Conservation (phyloP, 2,329 filamentous ascomycete species). For the Zymoseptoria ardabiliae region DNA sequence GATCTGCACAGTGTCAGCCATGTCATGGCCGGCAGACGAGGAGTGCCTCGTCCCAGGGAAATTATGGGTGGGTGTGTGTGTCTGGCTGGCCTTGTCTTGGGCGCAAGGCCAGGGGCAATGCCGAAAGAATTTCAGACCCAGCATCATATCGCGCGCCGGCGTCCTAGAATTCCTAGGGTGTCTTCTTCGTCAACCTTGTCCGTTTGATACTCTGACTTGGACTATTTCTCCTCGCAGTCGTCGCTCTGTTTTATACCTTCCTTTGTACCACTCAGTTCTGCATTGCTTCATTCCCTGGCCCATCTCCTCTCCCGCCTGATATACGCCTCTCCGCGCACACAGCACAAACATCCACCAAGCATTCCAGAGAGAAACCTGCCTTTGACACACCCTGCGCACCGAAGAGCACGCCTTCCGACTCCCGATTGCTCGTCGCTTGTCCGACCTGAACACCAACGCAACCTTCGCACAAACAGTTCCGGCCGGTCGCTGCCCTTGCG, state of each 20-base stretch:
- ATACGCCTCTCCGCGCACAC: conserved; percentile 4
- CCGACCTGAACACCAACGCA: conserved; percentile 14
- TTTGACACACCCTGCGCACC: conserved; percentile 10
- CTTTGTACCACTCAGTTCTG: neutral
- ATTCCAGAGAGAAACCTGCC: conserved; percentile 11
- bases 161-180: neutral
- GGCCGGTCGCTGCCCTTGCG: conserved; percentile 18
- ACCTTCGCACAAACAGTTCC: conserved; percentile 1
- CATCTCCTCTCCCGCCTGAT: neutral
- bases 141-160: neutral
- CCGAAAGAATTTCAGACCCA: neutral
- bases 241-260: neutral
- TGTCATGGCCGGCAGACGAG: neutral
- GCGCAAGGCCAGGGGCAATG: neutral
- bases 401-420: conserved; percentile 8
- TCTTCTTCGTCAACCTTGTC: neutral
- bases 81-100: neutral
- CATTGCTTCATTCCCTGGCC: neutral
- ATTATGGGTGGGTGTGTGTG: neutral
- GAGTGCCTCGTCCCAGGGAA: neutral
- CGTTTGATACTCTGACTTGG: neutral
- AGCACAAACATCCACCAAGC: conserved; percentile 13
- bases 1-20: neutral
- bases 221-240: neutral
- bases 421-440: conserved; percentile 11